Evolutionary conservation across 2,329 filamentous ascomycete species (phyloP).

Genomic region (Ceratocystis albifundus): DNA sequence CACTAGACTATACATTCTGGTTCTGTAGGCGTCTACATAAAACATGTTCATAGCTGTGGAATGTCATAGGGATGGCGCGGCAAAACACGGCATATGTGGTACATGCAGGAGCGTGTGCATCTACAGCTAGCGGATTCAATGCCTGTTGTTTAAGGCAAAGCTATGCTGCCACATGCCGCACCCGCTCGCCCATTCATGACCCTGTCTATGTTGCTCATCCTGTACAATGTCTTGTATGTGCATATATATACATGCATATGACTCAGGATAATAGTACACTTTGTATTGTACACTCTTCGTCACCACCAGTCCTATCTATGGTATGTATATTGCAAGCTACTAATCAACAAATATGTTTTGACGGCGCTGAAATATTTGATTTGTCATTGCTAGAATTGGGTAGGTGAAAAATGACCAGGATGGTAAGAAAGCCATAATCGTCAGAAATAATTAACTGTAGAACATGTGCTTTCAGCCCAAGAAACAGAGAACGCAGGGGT

Average conservation of each 20-base stretch:
- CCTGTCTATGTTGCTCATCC: neutral
- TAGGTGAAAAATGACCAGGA: too few species aligned
- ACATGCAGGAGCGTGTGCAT: neutral
- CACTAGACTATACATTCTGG: too few species aligned
- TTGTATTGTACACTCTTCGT: neutral
- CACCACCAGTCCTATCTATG: neutral
- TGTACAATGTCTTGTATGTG: neutral
- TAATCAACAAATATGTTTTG: neutral
- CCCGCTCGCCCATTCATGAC: neutral
- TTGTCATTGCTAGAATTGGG: neutral
- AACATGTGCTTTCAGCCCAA: neutral
- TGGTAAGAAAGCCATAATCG: too few species aligned
- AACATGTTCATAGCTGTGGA: too few species aligned
- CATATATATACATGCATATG: neutral
- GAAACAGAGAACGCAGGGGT: neutral
- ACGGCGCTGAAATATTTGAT: neutral
- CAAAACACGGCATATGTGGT: too few species aligned
- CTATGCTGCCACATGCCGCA: neutral
- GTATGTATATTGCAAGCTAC: neutral
- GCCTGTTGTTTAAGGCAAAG: conserved; percentile 2
- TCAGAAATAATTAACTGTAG: too few species aligned
- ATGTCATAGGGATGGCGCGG: too few species aligned
- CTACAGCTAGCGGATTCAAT: neutral
- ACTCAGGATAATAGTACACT: neutral
- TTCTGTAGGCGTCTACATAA: neutral